These are phyloP conservation scores for Lumnitzera racemosa DNA, from an alignment of 345 rosid genomes.

Conservation along the genomic window DNA sequence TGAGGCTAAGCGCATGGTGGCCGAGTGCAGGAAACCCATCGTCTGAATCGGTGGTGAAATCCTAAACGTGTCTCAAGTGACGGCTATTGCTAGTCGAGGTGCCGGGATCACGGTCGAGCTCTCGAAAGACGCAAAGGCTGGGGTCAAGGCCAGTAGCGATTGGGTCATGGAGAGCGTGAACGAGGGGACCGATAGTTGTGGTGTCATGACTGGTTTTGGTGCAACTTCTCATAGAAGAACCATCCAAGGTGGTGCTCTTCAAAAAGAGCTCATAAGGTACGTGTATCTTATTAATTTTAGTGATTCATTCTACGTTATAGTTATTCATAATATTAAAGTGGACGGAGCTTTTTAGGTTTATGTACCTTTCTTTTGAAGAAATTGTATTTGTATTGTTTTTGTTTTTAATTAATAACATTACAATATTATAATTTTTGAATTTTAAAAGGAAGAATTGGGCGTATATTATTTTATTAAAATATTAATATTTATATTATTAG, in stretches of 20 bases:
- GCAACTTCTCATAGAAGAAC: conserved; percentile 30
- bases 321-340: too few species aligned
- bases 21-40: conserved; percentile 26
- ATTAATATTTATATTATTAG: too few species aligned
- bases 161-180: conserved; percentile 37
- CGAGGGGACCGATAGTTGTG: conserved; percentile 30
- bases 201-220: conserved; percentile 33
- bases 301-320: too few species aligned
- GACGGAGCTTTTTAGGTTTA: too few species aligned
- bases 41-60: conserved; percentile 31
- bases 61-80: conserved; percentile 37
- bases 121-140: conserved; percentile 17
- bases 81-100: conserved; percentile 8
- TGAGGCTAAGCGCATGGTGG: conserved; percentile 34
- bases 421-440: too few species aligned
- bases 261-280: conserved; percentile 29
- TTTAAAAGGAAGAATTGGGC: too few species aligned
- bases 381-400: too few species aligned
- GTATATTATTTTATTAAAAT: too few species aligned
- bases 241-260: conserved; percentile 27
- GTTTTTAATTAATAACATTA: too few species aligned
- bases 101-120: conserved; percentile 17
- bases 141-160: conserved; percentile 33
- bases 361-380: too few species aligned
- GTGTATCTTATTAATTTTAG: too few species aligned